Evolutionary conservation across 768 basidiomycete genomes (phyloP).

Genomic region (Mycena olivaceomarginata): DNA sequence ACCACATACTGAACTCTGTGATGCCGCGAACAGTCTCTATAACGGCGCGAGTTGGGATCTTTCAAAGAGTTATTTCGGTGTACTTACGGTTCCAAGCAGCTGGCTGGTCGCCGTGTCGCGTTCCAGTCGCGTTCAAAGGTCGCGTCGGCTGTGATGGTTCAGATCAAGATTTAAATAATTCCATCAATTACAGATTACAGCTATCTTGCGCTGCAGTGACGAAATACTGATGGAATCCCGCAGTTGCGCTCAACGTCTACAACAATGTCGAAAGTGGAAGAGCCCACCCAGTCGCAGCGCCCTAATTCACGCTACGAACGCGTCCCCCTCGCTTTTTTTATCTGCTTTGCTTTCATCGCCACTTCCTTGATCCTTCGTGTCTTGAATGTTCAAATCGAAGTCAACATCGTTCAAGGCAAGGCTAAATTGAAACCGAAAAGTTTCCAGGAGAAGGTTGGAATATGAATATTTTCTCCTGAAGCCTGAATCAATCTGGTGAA

Average conservation of each 20-base stretch:
- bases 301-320: neutral
- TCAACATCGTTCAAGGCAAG: slow-evolving; percentile 28
- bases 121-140: neutral
- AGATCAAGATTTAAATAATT: neutral
- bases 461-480: no score
- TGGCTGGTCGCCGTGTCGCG: neutral
- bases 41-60: slow-evolving; percentile 32
- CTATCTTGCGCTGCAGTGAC: no score
- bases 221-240: no score
- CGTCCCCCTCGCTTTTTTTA: neutral
- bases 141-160: neutral
- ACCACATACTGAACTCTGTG: slow-evolving; percentile 80
- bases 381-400: slow-evolving; percentile 28
- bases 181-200: no score
- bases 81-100: slow-evolving; percentile 60
- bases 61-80: neutral
- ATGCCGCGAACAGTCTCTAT: slow-evolving; percentile 80
- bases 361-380: neutral
- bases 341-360: slow-evolving; percentile 5
- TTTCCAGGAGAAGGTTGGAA: slow-evolving; percentile 10
- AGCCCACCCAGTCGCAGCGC: neutral
- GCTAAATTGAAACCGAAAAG: neutral
- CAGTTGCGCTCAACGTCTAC: neutral
- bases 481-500: neutral
- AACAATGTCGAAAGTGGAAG: slow-evolving; percentile 12